A percentile compares a stretch with the other conserved stretches of the same genome.
These are phyloP conservation scores for Kuraishia piskuri DNA, from an alignment of 805 yeast genomes.

Conservation along the genomic window DNA sequence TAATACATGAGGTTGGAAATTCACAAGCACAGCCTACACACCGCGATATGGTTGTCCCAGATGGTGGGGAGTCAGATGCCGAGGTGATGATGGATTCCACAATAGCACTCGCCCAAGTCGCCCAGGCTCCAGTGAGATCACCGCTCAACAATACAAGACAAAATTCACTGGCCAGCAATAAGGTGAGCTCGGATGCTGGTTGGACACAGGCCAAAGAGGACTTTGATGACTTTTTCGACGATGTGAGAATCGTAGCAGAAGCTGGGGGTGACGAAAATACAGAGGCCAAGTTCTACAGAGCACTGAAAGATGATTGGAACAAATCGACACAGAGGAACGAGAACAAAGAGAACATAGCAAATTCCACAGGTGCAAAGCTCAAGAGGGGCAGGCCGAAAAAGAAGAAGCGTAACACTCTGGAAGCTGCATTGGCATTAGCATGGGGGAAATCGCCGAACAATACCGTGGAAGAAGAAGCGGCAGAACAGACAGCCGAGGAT, in stretches of 20 bases:
- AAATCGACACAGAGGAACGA: not conserved
- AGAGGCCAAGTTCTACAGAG: not conserved
- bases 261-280: not conserved
- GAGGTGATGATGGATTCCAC: not conserved
- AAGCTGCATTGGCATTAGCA: not conserved
- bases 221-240: not conserved
- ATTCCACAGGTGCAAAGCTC: not conserved
- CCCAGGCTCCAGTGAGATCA: too few relatives aligned
- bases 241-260: not conserved
- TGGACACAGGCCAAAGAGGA: constrained; percentile 2
- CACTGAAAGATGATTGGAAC: not conserved
- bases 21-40: too few relatives aligned
- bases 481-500: too few relatives aligned
- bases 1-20: too few relatives aligned
- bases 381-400: not conserved
- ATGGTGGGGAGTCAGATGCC: not conserved
- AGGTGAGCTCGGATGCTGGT: not conserved
- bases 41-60: not conserved
- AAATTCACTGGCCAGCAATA: too few relatives aligned
- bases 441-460: not conserved
- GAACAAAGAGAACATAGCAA: not conserved
- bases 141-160: too few relatives aligned
- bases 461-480: not conserved
- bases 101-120: too few relatives aligned
- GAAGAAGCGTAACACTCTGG: not conserved